Evolutionary conservation across 202 grass and related monocot species (phyloP), one percentile per base, ranked within the genome.

Genomic region (Saccharum hybrid): DNA sequence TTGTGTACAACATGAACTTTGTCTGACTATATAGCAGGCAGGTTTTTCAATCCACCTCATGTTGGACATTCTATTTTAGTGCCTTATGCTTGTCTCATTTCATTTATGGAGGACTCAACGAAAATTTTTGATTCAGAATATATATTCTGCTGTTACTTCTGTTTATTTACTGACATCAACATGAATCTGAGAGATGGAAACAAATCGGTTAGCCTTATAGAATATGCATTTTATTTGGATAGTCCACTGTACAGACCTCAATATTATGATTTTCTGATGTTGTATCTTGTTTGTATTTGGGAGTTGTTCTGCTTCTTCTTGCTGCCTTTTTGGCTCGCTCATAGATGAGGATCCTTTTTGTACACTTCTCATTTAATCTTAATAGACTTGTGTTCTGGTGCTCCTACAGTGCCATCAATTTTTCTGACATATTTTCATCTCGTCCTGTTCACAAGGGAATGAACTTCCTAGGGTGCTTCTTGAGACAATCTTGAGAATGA

Each of bases 401-500:
- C 36, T 74, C 46, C 45, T 23, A 7, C n/a, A 42, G 7, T 15
- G 12, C 13, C 74, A 38, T 62, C 14, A 59, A 39, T 18, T 60
- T 51, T 22, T 56, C 46, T 88, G 66, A 80, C 7, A 68, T 28
- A 38, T 54, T 28, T 85, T 72, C 10, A 43, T 13, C 15, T 65
- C 66, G n/a, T 75, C 85, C 21, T 85, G 11, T 59, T 79, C 63
- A 64, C n/a, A 83, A 94, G 91, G 88, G 26, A 90, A 94, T 77
- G 88, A 94, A 33, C 88, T 94, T 86, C 91, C 91, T 77, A 74
- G 40, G 79, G 52, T 79, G 81, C 87, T 98, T 74, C 67, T 95
- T 78, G 92, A 98, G 81, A 95, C 92, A 66, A 88, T 98, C 48
- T 87, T 95, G 75, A 93, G 90, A 86, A 98, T 98, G 96, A 94